phyloP scores from a whole-genome alignment of 106 monocot species.

The Acorus calamus region DNA sequence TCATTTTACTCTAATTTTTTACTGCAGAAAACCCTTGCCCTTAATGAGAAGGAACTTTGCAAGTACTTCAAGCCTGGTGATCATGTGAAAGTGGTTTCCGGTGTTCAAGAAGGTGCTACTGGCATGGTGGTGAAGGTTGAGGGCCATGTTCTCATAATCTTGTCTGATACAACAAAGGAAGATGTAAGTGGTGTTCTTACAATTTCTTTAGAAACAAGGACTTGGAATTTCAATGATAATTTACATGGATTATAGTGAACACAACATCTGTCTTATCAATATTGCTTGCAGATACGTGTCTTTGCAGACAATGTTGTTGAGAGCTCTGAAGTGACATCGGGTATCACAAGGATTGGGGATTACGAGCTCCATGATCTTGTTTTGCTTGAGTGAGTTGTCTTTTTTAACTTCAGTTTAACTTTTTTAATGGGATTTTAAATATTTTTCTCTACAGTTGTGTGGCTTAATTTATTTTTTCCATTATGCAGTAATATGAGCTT shows the following conservation, averaged over 20 bases:
- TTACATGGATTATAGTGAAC: too few relatives aligned
- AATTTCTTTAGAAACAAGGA: too few relatives aligned
- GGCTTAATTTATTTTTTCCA: not conserved
- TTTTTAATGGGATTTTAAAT: not conserved
- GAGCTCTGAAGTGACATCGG: constrained; percentile 95
- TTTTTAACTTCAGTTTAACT: not conserved
- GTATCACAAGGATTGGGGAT: constrained; percentile 80
- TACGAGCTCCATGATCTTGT: constrained; percentile 99
- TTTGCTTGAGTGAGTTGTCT: constrained; percentile 59
- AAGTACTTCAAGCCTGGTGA: constrained; percentile 96
- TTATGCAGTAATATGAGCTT: constrained; percentile 77
- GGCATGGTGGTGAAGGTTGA: constrained; percentile 99
- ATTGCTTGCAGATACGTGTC: constrained; percentile 56
- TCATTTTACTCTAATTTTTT: not conserved
- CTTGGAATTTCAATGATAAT: too few relatives aligned
- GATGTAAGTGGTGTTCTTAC: constrained; percentile 40
- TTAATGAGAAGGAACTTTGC: constrained; percentile 95
- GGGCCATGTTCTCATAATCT: constrained; percentile 76
- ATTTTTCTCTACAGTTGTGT: constrained; percentile 2
- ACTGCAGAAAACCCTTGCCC: constrained; percentile 68
- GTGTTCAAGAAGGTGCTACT: constrained; percentile 89
- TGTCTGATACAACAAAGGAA: constrained; percentile 94
- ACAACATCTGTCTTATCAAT: too few relatives aligned
- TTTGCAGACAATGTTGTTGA: constrained; percentile 99
- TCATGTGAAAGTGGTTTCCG: constrained; percentile 97